Conservation (phyloP, 2,329 filamentous ascomycete species). For the Claviceps humidiphila region DNA sequence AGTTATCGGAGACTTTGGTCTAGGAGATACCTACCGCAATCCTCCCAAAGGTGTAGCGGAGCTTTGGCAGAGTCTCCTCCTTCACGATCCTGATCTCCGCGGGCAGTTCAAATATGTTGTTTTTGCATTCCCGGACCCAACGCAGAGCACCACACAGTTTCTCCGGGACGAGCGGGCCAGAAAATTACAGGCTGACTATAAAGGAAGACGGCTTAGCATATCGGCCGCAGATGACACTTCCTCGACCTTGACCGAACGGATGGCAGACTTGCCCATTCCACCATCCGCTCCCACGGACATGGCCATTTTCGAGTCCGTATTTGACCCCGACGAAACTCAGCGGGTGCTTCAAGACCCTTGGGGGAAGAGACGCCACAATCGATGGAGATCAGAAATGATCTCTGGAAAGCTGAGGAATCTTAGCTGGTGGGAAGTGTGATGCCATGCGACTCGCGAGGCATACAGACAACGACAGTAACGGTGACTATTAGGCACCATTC, state of each 20-base stretch:
- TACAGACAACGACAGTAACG: no score
- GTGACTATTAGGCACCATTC: no score
- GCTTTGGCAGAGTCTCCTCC: slow-evolving; percentile 51
- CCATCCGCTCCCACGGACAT: slow-evolving; percentile 27
- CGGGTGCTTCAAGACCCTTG: slow-evolving; percentile 32
- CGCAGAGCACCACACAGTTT: slow-evolving; percentile 36
- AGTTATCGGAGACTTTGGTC: slow-evolving; percentile 51
- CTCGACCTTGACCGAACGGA: slow-evolving; percentile 11
- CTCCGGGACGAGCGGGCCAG: slow-evolving; percentile 43
- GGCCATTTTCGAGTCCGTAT: slow-evolving; percentile 40
- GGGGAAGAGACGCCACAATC: slow-evolving; percentile 36
- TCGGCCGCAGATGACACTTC: slow-evolving; percentile 17
- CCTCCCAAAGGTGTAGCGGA: slow-evolving; percentile 51
- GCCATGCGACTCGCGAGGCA: background rate
- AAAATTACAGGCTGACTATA: slow-evolving; percentile 26
- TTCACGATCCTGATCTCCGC: slow-evolving; percentile 48
- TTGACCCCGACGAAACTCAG: slow-evolving; percentile 35
- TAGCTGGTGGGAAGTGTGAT: background rate
- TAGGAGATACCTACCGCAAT: slow-evolving; percentile 51
- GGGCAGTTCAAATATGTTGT: slow-evolving; percentile 48
- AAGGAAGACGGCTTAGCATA: slow-evolving; percentile 17
- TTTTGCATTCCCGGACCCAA: slow-evolving; percentile 49
- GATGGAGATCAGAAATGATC: slow-evolving; percentile 36
- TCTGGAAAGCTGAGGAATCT: slow-evolving; percentile 6
- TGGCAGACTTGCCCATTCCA: slow-evolving; percentile 4